Evolutionary conservation across 352 stramenopile species (phyloP).

Genomic region (Phytopythium ostracodes): DNA sequence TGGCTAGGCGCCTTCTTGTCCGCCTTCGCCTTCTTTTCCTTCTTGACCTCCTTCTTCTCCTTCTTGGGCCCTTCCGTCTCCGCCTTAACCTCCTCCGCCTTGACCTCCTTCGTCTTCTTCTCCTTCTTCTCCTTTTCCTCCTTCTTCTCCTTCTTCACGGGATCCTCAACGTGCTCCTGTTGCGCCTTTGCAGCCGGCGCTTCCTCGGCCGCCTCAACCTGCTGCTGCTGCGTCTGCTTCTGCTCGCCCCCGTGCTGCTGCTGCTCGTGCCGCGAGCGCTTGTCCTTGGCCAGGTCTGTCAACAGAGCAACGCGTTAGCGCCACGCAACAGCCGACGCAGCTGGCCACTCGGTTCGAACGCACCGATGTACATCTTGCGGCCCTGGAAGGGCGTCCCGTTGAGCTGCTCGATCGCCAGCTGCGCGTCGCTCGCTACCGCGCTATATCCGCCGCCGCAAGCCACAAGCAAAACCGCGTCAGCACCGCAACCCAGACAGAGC

Average conservation of each 20-base stretch:
- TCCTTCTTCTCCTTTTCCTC: constrained; percentile 10
- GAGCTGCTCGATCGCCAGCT: constrained; percentile 67
- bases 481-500: background rate
- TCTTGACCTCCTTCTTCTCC: constrained; percentile 16
- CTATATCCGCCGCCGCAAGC: constrained; percentile 18
- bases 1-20: constrained; percentile 6
- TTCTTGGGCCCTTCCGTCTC: constrained; percentile 13
- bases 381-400: constrained; percentile 74
- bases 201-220: constrained; percentile 18
- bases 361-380: constrained; percentile 79
- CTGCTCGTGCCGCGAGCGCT: constrained; percentile 35
- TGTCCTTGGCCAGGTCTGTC: constrained; percentile 73
- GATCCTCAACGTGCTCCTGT: constrained; percentile 13
- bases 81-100: constrained; percentile 11
- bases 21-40: constrained; percentile 30
- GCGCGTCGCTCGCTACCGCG: constrained; percentile 66
- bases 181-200: constrained; percentile 13
- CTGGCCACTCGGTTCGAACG: constrained; percentile 6
- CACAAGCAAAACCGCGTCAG: constrained; percentile 4
- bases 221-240: constrained; percentile 9
- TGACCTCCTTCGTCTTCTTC: constrained; percentile 5
- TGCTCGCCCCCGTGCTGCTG: constrained; percentile 7
- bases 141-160: constrained; percentile 12
- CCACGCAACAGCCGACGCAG: background rate
- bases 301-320: constrained; percentile 4